Conservation (phyloP, 805 yeast species). For the Vanderwaltozyma tropicalis region DNA sequence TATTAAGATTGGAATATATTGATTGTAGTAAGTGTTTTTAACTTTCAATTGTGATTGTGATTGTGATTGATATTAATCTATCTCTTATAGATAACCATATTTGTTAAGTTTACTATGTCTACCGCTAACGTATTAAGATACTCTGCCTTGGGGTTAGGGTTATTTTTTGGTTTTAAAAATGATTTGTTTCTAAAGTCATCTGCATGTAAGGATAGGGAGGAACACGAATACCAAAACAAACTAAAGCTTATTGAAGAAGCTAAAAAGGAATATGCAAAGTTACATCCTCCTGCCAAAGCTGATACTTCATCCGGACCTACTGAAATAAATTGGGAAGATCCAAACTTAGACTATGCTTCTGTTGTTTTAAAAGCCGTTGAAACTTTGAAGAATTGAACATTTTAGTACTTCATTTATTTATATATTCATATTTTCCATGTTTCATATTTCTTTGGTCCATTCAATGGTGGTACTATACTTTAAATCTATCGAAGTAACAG, state of each 20-base stretch:
- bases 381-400: conserved; percentile 30
- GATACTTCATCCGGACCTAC: conserved; percentile 18
- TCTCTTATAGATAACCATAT: neutral
- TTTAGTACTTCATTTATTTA: neutral
- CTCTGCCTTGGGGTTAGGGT: conserved; percentile 81
- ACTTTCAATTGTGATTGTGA: no score
- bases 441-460: no score
- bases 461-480: no score
- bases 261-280: conserved; percentile 74
- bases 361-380: conserved; percentile 58
- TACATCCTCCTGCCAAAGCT: conserved; percentile 33
- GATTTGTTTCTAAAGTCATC: conserved; percentile 55
- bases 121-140: conserved; percentile 72
- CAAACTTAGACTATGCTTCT: conserved; percentile 74
- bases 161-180: conserved; percentile 80
- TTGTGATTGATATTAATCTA: no score
- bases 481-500: no score
- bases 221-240: conserved; percentile 49
- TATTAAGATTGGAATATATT: no score
- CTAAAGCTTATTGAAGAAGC: conserved; percentile 78
- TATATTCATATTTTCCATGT: neutral
- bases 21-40: no score
- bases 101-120: conserved; percentile 29
- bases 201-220: conserved; percentile 49
- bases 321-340: conserved; percentile 71